These are phyloP conservation scores for Cryptococcus wingfieldii DNA, from an alignment of 1,284 basidiomycete species.

Conservation along the genomic window DNA sequence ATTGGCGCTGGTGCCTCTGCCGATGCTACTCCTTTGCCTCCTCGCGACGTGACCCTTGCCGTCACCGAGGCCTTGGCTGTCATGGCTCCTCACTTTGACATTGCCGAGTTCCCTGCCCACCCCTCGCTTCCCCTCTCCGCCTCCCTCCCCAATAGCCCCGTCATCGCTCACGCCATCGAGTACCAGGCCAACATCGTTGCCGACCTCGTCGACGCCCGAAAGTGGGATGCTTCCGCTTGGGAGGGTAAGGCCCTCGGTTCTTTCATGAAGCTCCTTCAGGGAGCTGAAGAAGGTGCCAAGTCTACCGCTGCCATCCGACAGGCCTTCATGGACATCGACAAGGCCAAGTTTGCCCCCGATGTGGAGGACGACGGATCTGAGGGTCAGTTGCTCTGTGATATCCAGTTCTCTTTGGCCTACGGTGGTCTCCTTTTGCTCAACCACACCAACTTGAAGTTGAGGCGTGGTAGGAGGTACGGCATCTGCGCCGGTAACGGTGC, in stretches of 20 bases:
- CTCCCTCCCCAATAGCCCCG: conserved; percentile 42
- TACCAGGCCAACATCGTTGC: conserved; percentile 71
- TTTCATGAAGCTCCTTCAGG: conserved; percentile 58
- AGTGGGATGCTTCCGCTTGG: conserved; percentile 68
- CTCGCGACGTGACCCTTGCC: conserved; percentile 64
- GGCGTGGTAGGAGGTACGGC: conserved; percentile 89
- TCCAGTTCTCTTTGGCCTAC: conserved; percentile 92
- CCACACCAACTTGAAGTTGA: conserved; percentile 85
- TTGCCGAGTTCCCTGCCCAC: conserved; percentile 52
- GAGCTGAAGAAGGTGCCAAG: conserved; percentile 42
- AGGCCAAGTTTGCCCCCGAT: conserved; percentile 53
- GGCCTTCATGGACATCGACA: conserved; percentile 73
- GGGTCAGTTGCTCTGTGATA: conserved; percentile 75
- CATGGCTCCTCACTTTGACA: conserved; percentile 62
- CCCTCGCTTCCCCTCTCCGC: conserved; percentile 48
- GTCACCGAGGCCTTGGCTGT: conserved; percentile 56
- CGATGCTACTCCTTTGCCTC: conserved; percentile 59
- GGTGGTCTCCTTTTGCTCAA: conserved; percentile 92
- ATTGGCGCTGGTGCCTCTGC: conserved; percentile 74
- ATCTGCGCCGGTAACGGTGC: conserved; percentile 94
- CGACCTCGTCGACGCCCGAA: conserved; percentile 67
- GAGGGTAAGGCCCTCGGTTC: conserved; percentile 62
- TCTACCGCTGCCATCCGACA: conserved; percentile 65
- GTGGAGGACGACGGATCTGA: conserved; percentile 70
- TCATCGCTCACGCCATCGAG: conserved; percentile 54